Percentiles rank a stretch among this genome's conserved stretches.
phyloP scores from a whole-genome alignment of 176 grass and related monocot species.

The sorghum (Sorghum bicolor) region DNA sequence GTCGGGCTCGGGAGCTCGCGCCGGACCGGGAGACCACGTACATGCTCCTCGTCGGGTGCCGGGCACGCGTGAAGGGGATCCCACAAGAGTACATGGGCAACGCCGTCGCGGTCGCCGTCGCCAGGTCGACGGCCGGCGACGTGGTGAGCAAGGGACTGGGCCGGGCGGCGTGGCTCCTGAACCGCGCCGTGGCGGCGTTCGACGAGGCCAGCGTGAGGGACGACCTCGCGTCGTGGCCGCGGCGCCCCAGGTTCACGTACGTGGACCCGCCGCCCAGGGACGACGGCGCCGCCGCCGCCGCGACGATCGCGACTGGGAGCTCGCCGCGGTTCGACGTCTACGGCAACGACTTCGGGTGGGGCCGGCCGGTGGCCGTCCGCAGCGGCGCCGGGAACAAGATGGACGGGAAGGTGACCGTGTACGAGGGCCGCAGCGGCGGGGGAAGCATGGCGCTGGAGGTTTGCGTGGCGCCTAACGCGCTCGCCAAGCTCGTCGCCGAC shows the following conservation, averaged over 20 bases:
- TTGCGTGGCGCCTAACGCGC: not conserved
- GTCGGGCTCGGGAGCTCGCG: not conserved
- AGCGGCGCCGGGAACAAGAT: too few species aligned
- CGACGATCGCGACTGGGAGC: too few species aligned
- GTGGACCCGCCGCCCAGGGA: too few species aligned
- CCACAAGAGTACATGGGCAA: not conserved
- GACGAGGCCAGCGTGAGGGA: not conserved
- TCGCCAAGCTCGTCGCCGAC: not conserved
- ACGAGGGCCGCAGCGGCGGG: not conserved
- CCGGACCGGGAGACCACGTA: not conserved
- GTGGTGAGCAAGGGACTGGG: not conserved
- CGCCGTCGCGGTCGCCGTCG: not conserved
- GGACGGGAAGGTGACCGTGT: constrained; percentile 6
- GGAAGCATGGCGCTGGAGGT: not conserved
- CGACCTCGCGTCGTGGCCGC: not conserved
- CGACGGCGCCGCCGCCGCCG: too few species aligned
- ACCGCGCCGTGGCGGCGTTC: not conserved
- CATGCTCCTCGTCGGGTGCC: not conserved
- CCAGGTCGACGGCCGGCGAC: not conserved
- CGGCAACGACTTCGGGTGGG: too few species aligned
- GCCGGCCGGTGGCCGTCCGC: too few species aligned
- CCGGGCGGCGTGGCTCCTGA: not conserved
- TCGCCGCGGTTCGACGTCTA: too few species aligned
- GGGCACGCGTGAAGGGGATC: not conserved
- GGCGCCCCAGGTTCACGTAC: too few species aligned